A percentile compares a stretch with the other conserved stretches of the same genome.
phyloP scores from a whole-genome alignment of 2,329 filamentous ascomycete genomes.

The Fusarium protoensiforme region DNA sequence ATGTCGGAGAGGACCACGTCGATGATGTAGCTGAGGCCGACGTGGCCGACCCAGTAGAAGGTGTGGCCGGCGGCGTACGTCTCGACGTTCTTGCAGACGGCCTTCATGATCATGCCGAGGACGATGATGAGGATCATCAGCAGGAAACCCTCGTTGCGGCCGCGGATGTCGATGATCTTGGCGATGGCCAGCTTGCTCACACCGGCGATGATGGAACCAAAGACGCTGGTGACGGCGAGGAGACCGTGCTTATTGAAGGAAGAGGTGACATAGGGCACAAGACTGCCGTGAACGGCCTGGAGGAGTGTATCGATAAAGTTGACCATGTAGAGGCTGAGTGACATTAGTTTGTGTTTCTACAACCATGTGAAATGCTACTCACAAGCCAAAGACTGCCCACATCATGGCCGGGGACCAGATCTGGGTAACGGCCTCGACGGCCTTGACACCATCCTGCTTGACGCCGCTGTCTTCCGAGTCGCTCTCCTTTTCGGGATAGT shows the following conservation, averaged over 20 bases:
- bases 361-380: constrained; percentile 19
- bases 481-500: constrained; percentile 22
- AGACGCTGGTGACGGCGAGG: constrained; percentile 71
- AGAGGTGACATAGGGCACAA: constrained; percentile 74
- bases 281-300: constrained; percentile 54
- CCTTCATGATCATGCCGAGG: constrained; percentile 71
- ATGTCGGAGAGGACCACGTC: constrained; percentile 57
- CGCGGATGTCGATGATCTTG: constrained; percentile 62
- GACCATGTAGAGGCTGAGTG: constrained; percentile 52
- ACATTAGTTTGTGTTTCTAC: not conserved
- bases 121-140: constrained; percentile 56
- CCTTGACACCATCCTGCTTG: constrained; percentile 53
- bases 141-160: constrained; percentile 58
- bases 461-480: constrained; percentile 35
- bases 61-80: constrained; percentile 71
- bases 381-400: constrained; percentile 55
- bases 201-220: constrained; percentile 59
- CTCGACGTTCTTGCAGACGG: constrained; percentile 65
- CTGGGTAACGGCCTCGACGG: constrained; percentile 53
- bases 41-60: constrained; percentile 71
- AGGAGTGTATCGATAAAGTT: constrained; percentile 53
- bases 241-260: constrained; percentile 73
- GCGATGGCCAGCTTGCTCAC: constrained; percentile 55
- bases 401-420: constrained; percentile 53
- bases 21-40: constrained; percentile 54